These are phyloP conservation scores for Pezicula neosporulosa DNA, from an alignment of 2,329 filamentous ascomycete genomes.

Conservation along the genomic window DNA sequence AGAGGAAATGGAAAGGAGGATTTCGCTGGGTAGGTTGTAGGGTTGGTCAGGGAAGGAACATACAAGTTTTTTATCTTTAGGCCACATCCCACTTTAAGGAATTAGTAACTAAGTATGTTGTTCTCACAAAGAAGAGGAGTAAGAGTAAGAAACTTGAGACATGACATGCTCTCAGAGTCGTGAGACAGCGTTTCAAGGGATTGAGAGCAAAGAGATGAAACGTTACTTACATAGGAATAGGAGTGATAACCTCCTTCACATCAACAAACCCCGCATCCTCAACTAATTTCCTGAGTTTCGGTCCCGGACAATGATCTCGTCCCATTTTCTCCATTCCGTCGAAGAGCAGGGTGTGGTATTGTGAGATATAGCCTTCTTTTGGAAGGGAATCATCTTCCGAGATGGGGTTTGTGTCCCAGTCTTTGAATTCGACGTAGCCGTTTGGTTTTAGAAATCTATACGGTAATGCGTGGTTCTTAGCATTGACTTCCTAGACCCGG, in stretches of 20 bases:
- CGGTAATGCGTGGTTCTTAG: too few species aligned
- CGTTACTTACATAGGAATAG: slow-evolving; percentile 14
- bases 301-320: background rate
- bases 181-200: too few species aligned
- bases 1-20: too few species aligned
- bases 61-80: background rate
- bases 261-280: slow-evolving; percentile 16
- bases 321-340: background rate
- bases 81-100: slow-evolving; percentile 4
- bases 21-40: too few species aligned
- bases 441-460: slow-evolving; percentile 16
- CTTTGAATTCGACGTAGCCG: slow-evolving; percentile 28
- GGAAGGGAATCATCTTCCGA: slow-evolving; percentile 3
- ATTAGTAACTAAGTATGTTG: too few species aligned
- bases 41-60: too few species aligned
- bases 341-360: background rate
- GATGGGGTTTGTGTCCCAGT: slow-evolving; percentile 9
- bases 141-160: too few species aligned
- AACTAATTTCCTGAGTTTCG: slow-evolving; percentile 23
- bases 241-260: slow-evolving; percentile 10
- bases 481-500: too few species aligned
- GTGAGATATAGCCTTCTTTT: background rate
- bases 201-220: too few species aligned
- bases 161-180: too few species aligned
- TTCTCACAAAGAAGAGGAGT: too few species aligned